These are phyloP conservation scores for Lentinus brumalis DNA, from an alignment of 768 basidiomycete species.

Conservation along the genomic window DNA sequence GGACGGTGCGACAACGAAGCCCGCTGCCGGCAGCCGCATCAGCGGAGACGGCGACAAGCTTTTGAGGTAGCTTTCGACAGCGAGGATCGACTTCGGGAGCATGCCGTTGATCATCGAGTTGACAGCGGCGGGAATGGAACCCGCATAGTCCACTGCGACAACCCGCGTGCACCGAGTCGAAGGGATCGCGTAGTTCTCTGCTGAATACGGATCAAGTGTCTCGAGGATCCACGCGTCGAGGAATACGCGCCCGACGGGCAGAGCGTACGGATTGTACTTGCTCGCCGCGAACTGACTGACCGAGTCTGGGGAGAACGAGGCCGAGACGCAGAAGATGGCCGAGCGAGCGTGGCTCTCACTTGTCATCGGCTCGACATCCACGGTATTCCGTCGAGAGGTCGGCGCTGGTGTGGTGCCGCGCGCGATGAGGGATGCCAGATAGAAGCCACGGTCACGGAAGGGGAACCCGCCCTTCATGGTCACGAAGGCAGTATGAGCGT, in stretches of 20 bases:
- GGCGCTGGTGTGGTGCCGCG: slow-evolving; percentile 38
- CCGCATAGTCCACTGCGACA: slow-evolving; percentile 84
- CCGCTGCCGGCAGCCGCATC: slow-evolving; percentile 67
- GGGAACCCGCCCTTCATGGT: slow-evolving; percentile 83
- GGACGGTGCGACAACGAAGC: slow-evolving; percentile 58
- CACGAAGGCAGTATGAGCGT: slow-evolving; percentile 69
- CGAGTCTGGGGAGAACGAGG: slow-evolving; percentile 77
- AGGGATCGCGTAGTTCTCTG: slow-evolving; percentile 92
- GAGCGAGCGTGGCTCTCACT: slow-evolving; percentile 43
- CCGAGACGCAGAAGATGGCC: slow-evolving; percentile 80
- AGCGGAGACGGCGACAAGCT: slow-evolving; percentile 63
- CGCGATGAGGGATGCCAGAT: slow-evolving; percentile 77
- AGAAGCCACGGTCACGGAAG: slow-evolving; percentile 88
- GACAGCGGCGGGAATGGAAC: slow-evolving; percentile 79
- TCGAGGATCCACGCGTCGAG: slow-evolving; percentile 96
- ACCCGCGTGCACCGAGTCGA: slow-evolving; percentile 87
- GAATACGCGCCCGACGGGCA: slow-evolving; percentile 80
- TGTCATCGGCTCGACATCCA: slow-evolving; percentile 32
- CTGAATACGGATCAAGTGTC: slow-evolving; percentile 93
- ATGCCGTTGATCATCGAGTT: slow-evolving; percentile 85
- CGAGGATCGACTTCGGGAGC: slow-evolving; percentile 69
- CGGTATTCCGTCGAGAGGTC: slow-evolving; percentile 45
- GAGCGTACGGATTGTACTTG: slow-evolving; percentile 75
- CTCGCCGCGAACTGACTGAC: slow-evolving; percentile 51
- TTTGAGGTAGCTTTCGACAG: slow-evolving; percentile 76